Evolutionary conservation across 2,329 filamentous ascomycete species (phyloP).

Genomic region (Stagonosporopsis rhizophila): DNA sequence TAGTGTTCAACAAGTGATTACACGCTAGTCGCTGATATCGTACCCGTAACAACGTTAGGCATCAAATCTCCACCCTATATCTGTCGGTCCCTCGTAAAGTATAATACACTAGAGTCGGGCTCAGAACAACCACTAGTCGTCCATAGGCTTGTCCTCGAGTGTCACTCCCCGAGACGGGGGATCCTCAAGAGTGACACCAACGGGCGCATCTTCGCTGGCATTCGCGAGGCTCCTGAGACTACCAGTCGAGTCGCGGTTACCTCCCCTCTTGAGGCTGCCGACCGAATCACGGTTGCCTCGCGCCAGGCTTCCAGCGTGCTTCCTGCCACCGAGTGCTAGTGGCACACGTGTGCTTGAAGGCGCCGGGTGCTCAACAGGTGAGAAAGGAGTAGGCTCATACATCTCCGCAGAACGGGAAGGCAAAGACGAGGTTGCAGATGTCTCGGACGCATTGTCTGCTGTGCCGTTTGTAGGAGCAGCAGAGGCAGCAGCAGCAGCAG

Average conservation of each 20-base stretch:
- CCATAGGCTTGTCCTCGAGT: slow-evolving; percentile 79
- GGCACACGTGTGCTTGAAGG: slow-evolving; percentile 46
- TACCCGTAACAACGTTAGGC: slow-evolving; percentile 17
- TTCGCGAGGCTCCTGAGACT: slow-evolving; percentile 48
- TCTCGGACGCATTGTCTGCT: slow-evolving; percentile 31
- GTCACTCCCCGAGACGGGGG: slow-evolving; percentile 63
- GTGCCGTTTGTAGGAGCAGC: slow-evolving; percentile 49
- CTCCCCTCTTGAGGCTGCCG: slow-evolving; percentile 46
- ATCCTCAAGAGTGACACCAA: slow-evolving; percentile 68
- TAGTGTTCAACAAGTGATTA: slow-evolving; percentile 10
- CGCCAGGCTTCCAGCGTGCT: slow-evolving; percentile 45
- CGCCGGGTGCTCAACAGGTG: slow-evolving; percentile 38
- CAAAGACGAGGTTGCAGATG: slow-evolving; percentile 5
- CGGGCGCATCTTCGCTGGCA: slow-evolving; percentile 46
- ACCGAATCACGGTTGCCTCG: slow-evolving; percentile 49
- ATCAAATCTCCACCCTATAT: slow-evolving; percentile 18
- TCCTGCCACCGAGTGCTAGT: slow-evolving; percentile 33
- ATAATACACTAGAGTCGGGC: slow-evolving; percentile 6
- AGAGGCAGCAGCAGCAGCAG: slow-evolving; percentile 25
- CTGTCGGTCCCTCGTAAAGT: slow-evolving; percentile 12
- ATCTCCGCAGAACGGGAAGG: slow-evolving; percentile 16
- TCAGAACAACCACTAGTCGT: slow-evolving; percentile 61
- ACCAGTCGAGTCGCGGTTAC: slow-evolving; percentile 47
- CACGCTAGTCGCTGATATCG: slow-evolving; percentile 20
- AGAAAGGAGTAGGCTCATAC: slow-evolving; percentile 13